Evolutionary conservation across 1,284 basidiomycete species (phyloP), one percentile per base, ranked within the genome.

Genomic region (Ustilago esculenta): DNA sequence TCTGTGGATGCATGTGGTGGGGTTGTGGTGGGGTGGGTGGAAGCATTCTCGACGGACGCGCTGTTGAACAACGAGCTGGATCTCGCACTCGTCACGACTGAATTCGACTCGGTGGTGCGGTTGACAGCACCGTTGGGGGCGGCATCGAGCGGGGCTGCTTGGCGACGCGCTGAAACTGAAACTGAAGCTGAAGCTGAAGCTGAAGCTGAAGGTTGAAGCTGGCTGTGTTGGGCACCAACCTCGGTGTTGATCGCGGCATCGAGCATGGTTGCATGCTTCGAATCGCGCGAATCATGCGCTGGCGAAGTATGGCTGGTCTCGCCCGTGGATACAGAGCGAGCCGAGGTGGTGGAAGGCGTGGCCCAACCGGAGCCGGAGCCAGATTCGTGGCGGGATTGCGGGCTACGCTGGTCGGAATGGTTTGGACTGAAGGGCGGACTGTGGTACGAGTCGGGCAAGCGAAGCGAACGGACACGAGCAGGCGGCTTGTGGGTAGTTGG

Each of bases 281-380:
- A 44, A 12, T 61, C 51, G 17, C 50, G 30, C 5, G 45, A 21
- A 8, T 49, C 58, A 6, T 44, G 41, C 2, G 34, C 50, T 4
- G 58, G 49, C 2, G 46, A 48, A 10, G 59, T 51, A 20, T 57
- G 46, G 23, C 55, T 58, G 8, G 66, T 69, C 27, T 69, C 66
- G 5, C 55, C 55, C 7, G 66, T 69, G 7, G 66, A 69, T 1
- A 46, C 36, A 9, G 66, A 64, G 1, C 51, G 14, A 0, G 66
- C 59, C 17, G 59, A 63, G 30, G 55, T 41, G 12, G 54, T 69
- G 5, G 55, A 55, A 1, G 66, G 59, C 7, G 66, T 63, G 1
- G 59, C 59, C 34, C 50, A 58, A 6, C 59, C 66, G 5, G 59
- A 55, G 0, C 66, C 59, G 1, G 65, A 69, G 0, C 58, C 58